Evolutionary conservation across 2,329 filamentous ascomycete genomes (phyloP), one percentile per base, ranked within the genome.

Genomic region (Fusarium xylarioides): DNA sequence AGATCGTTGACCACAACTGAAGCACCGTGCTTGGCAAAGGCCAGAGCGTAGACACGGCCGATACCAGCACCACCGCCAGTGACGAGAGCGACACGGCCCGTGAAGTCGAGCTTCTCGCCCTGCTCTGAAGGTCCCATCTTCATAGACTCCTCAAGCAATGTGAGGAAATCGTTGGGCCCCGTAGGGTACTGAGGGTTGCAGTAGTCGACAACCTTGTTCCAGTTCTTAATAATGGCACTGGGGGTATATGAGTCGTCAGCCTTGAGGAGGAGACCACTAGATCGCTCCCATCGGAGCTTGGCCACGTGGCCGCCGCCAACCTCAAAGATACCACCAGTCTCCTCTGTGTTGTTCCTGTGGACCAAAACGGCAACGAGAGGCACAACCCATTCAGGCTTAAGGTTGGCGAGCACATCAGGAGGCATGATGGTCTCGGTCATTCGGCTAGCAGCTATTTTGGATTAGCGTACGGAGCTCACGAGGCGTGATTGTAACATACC

Each of bases 391-490:
- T 97, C 94, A 52, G 96, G 96, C 87, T 93, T 95, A 73, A 97
- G 88, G 80, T 90, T 91, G 76, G 92, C 91, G 77, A 98, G 88
- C 43, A 97, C 89, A 80, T 98, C 95, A n/a, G 94, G 94, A 38
- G 95, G 95, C 94, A 98, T 95, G 76, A 98, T 89, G 23, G 95
- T 98, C 82, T 95, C 91, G 47, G 95, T 98, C 95, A 98, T 97
- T 82, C 95, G 91, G 85, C 93, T 96, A 69, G 95, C 96, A 76
- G 95, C 95, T 90, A 62, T 50, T 18, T 30, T 26, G 54, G 40
- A 61, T 78, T 67, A 77, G 71, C 63, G 62, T 37, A 23, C 32
- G 44, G 28, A 23, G 23, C n/a, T 47, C 16, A 8, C 16, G 14
- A 47, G 44, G 34, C 26, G 42, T 23, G 34, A 42, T 21, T 30